Percentiles rank a stretch among this genome's conserved stretches.
Conservation (phyloP, 169 alveolate species). For the Amoebophrya sp. region DNA sequence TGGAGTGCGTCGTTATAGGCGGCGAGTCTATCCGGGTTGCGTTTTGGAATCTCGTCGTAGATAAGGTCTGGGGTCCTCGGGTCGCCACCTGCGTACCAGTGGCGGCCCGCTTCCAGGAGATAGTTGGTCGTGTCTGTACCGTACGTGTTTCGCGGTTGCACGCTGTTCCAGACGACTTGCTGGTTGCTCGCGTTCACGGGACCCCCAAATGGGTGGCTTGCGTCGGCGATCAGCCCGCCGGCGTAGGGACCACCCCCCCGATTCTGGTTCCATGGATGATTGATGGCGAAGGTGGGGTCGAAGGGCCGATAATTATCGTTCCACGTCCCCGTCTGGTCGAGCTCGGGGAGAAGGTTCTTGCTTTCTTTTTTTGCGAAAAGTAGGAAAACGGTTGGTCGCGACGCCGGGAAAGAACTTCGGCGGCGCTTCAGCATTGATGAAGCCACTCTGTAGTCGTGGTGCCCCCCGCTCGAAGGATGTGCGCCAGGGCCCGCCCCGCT, state of each 20-base stretch:
- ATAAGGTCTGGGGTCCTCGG: neutral
- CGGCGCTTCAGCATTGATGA: no score
- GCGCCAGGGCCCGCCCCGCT: no score
- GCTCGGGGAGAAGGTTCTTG: neutral
- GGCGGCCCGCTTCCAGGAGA: neutral
- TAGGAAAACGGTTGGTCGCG: no score
- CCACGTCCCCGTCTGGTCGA: neutral
- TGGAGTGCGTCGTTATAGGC: no score
- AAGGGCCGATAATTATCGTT: neutral
- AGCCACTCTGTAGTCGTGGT: no score
- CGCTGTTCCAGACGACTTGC: neutral
- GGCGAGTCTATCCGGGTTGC: no score
- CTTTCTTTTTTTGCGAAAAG: no score
- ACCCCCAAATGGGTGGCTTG: neutral
- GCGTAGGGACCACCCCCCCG: neutral
- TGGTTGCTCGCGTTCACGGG: neutral
- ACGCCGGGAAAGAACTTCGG: no score
- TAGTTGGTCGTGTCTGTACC: neutral
- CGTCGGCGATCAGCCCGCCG: neutral
- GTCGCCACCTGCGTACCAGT: neutral
- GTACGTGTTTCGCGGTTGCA: neutral
- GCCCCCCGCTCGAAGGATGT: no score
- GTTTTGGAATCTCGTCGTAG: no score
- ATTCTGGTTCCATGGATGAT: neutral
- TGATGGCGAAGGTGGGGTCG: neutral